Evolutionary conservation across 139 green algal genomes (phyloP).

Genomic region (Closterium sp.): DNA sequence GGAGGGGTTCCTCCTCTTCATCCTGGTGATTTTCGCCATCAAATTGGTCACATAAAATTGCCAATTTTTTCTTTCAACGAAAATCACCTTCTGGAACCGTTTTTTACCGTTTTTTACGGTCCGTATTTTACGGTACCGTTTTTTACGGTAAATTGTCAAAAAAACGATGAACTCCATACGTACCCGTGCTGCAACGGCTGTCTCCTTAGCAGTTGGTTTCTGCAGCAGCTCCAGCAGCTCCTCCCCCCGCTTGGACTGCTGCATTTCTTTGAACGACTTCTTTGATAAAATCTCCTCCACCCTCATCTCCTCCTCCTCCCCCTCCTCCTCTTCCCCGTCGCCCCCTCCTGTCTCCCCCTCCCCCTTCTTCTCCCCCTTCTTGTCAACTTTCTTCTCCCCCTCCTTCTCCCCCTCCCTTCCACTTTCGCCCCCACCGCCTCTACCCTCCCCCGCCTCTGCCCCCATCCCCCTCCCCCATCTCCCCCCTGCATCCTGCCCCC

Average conservation of each 20-base stretch:
- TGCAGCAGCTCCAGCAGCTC: conserved; percentile 60
- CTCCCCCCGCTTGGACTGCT: conserved; percentile 10
- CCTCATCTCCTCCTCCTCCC: background rate
- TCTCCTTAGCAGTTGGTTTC: conserved; percentile 69
- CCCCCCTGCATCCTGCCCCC: background rate
- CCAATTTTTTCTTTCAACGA: too few relatives aligned
- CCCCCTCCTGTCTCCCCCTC: background rate
- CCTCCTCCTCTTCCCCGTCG: background rate
- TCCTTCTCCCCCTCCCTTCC: background rate
- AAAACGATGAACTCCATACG: too few relatives aligned
- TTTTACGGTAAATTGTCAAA: too few relatives aligned
- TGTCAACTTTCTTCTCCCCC: background rate
- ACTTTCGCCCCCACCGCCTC: background rate
- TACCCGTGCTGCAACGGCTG: conserved; percentile 53
- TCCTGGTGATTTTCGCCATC: too few relatives aligned
- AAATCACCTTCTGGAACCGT: too few relatives aligned
- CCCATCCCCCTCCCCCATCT: background rate
- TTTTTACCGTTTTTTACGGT: too few relatives aligned
- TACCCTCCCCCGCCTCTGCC: background rate
- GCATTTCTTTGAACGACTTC: conserved; percentile 45
- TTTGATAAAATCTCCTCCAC: conserved; percentile 46
- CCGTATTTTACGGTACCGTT: too few relatives aligned
- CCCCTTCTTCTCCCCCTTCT: background rate
- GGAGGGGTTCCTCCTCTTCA: too few relatives aligned
- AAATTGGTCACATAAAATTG: too few relatives aligned